These are phyloP conservation scores for Diophrys sp. DNA, from an alignment of 73 alveolate species.

Conservation along the genomic window DNA sequence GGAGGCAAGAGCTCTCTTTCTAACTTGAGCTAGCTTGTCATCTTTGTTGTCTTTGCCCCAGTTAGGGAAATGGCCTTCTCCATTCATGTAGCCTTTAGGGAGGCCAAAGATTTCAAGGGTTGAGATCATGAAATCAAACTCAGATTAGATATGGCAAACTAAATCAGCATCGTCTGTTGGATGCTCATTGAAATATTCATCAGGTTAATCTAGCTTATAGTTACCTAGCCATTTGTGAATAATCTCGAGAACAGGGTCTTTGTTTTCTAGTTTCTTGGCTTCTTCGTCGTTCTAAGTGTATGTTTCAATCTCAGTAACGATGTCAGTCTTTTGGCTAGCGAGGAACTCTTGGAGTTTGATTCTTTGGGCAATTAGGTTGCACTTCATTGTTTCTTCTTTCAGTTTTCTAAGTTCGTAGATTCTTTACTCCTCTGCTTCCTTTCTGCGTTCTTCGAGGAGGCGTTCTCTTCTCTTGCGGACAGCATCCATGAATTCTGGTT, in stretches of 20 bases:
- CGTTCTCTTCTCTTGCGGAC: constrained; percentile 86
- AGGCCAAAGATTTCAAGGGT: constrained; percentile 95
- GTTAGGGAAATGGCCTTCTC: constrained; percentile 97
- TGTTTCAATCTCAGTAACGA: constrained; percentile 68
- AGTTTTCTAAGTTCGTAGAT: constrained; percentile 71
- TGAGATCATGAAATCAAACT: constrained; percentile 79
- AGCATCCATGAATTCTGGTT: constrained; percentile 97
- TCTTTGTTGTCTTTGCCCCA: constrained; percentile 91
- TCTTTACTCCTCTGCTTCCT: constrained; percentile 66
- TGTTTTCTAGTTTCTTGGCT: constrained; percentile 67
- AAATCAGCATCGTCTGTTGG: constrained; percentile 79
- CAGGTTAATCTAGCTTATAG: constrained; percentile 67
- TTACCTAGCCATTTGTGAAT: constrained; percentile 76
- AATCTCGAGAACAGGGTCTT: constrained; percentile 76
- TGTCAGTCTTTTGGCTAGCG: constrained; percentile 72
- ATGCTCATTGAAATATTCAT: constrained; percentile 76
- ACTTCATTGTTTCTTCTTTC: constrained; percentile 93
- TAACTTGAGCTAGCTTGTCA: constrained; percentile 71
- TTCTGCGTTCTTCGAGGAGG: constrained; percentile 70
- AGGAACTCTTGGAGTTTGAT: constrained; percentile 85
- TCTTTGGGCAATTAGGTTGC: constrained; percentile 96
- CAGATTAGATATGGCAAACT: constrained; percentile 78
- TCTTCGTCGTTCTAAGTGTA: constrained; percentile 65
- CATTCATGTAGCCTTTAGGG: constrained; percentile 93
- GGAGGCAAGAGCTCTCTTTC: constrained; percentile 80